Evolutionary conservation across 148 eudicot genomes (phyloP).

Genomic region (Pouteria glomerata): DNA sequence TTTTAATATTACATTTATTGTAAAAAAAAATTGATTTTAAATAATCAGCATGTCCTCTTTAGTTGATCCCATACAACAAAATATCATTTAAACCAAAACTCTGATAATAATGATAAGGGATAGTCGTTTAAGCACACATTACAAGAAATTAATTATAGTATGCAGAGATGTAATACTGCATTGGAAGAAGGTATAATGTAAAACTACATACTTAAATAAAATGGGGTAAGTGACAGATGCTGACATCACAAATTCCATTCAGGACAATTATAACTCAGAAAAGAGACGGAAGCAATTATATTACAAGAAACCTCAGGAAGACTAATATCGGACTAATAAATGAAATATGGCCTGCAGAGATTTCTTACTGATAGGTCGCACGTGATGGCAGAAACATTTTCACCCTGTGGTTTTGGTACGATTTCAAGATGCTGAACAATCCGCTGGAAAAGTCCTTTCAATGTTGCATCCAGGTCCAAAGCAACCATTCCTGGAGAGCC

Average conservation of each 20-base stretch:
- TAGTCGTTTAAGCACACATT: no score
- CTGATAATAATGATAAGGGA: no score
- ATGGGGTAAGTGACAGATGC: neutral
- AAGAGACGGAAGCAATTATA: neutral
- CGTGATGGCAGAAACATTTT: conserved; percentile 82
- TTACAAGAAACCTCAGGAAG: neutral
- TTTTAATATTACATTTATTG: no score
- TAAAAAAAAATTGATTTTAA: no score
- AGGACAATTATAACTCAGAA: neutral
- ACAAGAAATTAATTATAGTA: no score
- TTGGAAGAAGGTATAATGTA: no score
- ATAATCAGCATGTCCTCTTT: no score
- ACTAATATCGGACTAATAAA: neutral
- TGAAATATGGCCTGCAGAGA: neutral
- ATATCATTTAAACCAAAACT: no score
- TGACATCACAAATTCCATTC: neutral
- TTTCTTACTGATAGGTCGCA: conserved; percentile 91
- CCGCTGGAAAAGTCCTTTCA: conserved; percentile 84
- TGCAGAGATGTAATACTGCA: no score
- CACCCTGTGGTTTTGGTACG: conserved; percentile 95
- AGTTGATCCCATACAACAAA: no score
- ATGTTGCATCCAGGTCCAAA: conserved; percentile 77
- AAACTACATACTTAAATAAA: no score
- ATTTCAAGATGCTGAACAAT: conserved; percentile 92
- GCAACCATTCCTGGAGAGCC: conserved; percentile 99